These are phyloP conservation scores for Posidonia oceanica DNA, from an alignment of 116 monocot species.

Conservation along the genomic window DNA sequence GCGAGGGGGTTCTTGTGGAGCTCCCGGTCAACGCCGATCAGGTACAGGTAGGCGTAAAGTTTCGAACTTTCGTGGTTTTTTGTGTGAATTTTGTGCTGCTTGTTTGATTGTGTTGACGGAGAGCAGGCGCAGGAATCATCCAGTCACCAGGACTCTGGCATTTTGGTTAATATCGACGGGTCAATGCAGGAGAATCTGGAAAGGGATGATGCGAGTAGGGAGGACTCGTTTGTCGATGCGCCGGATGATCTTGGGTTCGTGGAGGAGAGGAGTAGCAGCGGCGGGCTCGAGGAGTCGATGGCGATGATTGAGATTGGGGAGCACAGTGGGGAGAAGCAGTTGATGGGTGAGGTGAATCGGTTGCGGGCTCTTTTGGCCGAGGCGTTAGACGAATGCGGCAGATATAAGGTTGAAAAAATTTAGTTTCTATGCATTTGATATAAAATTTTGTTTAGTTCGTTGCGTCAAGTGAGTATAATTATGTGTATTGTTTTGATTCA, in stretches of 20 bases:
- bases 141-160: constrained; percentile 23
- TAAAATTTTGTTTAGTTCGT: no score
- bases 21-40: constrained; percentile 45
- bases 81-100: no score
- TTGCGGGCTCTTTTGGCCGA: constrained; percentile 26
- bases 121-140: constrained; percentile 27
- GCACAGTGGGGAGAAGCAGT: constrained; percentile 16
- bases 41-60: constrained; percentile 8
- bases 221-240: constrained; percentile 79
- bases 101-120: background rate
- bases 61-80: background rate
- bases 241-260: constrained; percentile 38
- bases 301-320: constrained; percentile 51
- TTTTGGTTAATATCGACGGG: constrained; percentile 66
- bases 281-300: constrained; percentile 45
- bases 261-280: constrained; percentile 12
- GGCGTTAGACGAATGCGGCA: constrained; percentile 31
- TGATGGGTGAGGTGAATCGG: constrained; percentile 18
- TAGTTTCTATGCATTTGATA: background rate
- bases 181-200: constrained; percentile 42
- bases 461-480: no score
- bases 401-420: constrained; percentile 41
- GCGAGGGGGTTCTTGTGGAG: constrained; percentile 97
- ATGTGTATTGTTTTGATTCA: constrained; percentile 12
- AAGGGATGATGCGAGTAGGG: constrained; percentile 26